These are phyloP conservation scores for Lachancea fermentati DNA, from an alignment of 805 yeast genomes.

Conservation along the genomic window DNA sequence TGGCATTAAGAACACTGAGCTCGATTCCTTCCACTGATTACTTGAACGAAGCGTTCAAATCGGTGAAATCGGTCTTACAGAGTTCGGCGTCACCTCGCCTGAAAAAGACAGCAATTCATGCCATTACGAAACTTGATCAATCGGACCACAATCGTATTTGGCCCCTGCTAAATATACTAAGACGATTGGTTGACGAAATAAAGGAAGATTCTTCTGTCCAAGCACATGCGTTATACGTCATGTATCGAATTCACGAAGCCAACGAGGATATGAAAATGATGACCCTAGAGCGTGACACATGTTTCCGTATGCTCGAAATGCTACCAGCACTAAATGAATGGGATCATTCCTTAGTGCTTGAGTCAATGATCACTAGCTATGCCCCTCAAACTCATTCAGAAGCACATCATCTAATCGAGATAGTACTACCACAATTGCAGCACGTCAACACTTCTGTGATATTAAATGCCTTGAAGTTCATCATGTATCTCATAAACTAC, in stretches of 20 bases:
- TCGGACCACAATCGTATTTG: conserved; percentile 44
- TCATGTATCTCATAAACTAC: conserved; percentile 70
- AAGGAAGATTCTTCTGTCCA: conserved; percentile 54
- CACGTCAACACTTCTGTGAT: conserved; percentile 81
- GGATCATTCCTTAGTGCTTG: conserved; percentile 65
- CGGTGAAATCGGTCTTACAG: conserved; percentile 26
- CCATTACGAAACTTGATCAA: conserved; percentile 63
- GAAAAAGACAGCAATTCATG: conserved; percentile 63
- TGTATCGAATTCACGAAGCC: conserved; percentile 58
- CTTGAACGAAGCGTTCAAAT: conserved; percentile 38
- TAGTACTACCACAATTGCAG: conserved; percentile 62
- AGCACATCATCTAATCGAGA: conserved; percentile 60
- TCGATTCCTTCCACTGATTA: conserved; percentile 52
- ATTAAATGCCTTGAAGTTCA: conserved; percentile 64
- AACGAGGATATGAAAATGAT: conserved; percentile 25
- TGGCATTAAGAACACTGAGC: conserved; percentile 61
- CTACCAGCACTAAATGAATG: conserved; percentile 49
- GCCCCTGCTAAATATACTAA: conserved; percentile 37
- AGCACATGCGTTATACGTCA: conserved; percentile 64
- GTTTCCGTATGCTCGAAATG: conserved; percentile 33
- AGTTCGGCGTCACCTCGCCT: conserved; percentile 45
- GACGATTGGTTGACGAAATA: conserved; percentile 37
- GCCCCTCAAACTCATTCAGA: conserved; percentile 68
- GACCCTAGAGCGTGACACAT: conserved; percentile 36
- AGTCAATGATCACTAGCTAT: conserved; percentile 52